Evolutionary conservation across 176 grass and related monocot species (phyloP), one percentile per base, ranked within the genome.

Genomic region (Tuctoria greenei): DNA sequence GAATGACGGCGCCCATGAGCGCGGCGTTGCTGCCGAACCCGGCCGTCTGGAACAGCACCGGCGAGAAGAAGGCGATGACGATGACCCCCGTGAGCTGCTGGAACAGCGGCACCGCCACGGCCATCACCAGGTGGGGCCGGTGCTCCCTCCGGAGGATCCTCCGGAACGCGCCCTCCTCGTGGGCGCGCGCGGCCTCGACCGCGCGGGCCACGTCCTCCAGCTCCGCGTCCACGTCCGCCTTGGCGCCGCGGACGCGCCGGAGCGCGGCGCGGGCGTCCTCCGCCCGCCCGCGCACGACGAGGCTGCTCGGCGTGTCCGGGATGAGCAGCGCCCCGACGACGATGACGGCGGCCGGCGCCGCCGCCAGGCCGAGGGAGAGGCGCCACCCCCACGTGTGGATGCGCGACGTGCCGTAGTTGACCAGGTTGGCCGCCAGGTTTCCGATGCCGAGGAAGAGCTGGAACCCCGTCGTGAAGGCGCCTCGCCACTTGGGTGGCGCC

Each of bases 11-110:
- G 77, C 74, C 79, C 71, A 91, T 62, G 7, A 95, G 80, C 44
- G 88, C 82, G 20, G 63, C 80, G 71, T 68, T 35, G 72, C 75
- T 81, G 4, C 88, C 86, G 60, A 91, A 95, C 5, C 92, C 92
- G 38, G 79, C 79, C 20, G 86, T 89, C 72, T 80, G 86, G 88
- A 95, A 95, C 34, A 95, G 60, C 20, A 95, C 76, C 36, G 92
- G 92, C 15, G 92, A 78, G 83, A 86, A 95, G 82, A 91, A 95
- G 0, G 83, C 82, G 64, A 95, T 74, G 61, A 86, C 75, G 79
- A 84, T 86, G 57, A 95, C 54, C 13, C 92, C 88, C 34, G 92
- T 91, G 20, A 95, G 82, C 86, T 91, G 88, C 83, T 88, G 85
- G 80, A 91, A 91, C 28, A 86, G 56, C 43, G 88, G 88, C 4